Evolutionary conservation across 1,139 yeast species (phyloP).

Genomic region (Yamadazyma dushanensis): DNA sequence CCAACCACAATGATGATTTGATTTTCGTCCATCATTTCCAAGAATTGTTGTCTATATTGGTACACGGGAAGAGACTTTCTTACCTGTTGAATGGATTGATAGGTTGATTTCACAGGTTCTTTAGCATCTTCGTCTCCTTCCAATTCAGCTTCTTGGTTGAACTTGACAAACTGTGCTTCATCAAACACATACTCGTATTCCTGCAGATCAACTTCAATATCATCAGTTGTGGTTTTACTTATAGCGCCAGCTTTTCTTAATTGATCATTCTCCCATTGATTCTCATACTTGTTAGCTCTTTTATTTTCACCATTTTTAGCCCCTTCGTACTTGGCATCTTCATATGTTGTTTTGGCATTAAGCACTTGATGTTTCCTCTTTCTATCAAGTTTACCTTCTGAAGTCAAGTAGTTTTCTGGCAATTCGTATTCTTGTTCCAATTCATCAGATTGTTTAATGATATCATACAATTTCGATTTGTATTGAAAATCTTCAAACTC

Average conservation of each 20-base stretch:
- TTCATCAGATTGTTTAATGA: constrained; percentile 36
- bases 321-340: not conserved
- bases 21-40: constrained; percentile 61
- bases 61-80: constrained; percentile 78
- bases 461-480: constrained; percentile 46
- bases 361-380: constrained; percentile 45
- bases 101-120: constrained; percentile 12
- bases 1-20: constrained; percentile 90
- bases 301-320: constrained; percentile 18
- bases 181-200: constrained; percentile 85
- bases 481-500: constrained; percentile 55
- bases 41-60: constrained; percentile 57
- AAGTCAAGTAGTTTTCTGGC: constrained; percentile 57
- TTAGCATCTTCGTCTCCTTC: constrained; percentile 19
- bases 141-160: constrained; percentile 49
- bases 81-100: constrained; percentile 40
- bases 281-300: constrained; percentile 25
- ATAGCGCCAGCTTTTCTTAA: constrained; percentile 46
- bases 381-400: constrained; percentile 52
- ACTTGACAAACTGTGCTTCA: constrained; percentile 69
- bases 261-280: constrained; percentile 69
- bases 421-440: constrained; percentile 43
- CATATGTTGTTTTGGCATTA: constrained; percentile 25
- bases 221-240: constrained; percentile 38
- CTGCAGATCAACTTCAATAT: constrained; percentile 43